Evolutionary conservation across 352 stramenopile genomes (phyloP), one percentile per base, ranked within the genome.

Genomic region (Phytophthora ramorum): DNA sequence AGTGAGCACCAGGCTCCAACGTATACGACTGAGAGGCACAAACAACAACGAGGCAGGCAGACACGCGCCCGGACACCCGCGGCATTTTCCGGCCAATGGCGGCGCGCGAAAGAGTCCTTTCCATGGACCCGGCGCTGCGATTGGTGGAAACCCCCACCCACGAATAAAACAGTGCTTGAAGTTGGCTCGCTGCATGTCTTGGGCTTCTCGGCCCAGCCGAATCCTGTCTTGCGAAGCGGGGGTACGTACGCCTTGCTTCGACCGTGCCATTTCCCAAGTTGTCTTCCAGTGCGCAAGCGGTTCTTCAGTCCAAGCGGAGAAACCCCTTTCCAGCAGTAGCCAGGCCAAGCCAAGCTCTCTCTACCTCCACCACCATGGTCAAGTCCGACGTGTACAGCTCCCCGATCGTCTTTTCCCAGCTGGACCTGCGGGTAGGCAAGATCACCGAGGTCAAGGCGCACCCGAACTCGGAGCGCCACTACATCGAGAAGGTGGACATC

Each of bases 331-430:
- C 32, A 41, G 12, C 35, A 41, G 35, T 50, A 28, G 26, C 14
- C 28, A 58, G 56, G 10, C 38, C 50, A 61, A 67, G 32, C 28
- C 43, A 68, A 73, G 47, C 32, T 28, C 10, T 24, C 9, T 30
- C n/a, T 34, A 60, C 14, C 30, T n/a, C 19, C 19, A 20, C 7
- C n/a, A 66, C 20, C 41, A 92, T 92, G 81, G 83, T 86, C 73
- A 92, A 92, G 73, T 87, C 75, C 26, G 83, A 92, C 71, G 81
- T 92, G 55, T 90, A 90, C 73, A 84, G 69, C 50, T 90, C 83
- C 20, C 83, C 83, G 10, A 89, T 90, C 58, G 73, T 90, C 32
- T 92, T 91, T 60, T 69, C 74, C 20, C 79, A 90, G 58, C 50
- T 90, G 62, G 84, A 92, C 61, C 30, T 92, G 66, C 79, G 84